A percentile compares a stretch with the other conserved stretches of the same genome.
These are phyloP conservation scores for Pichia ethanolica DNA, from an alignment of 805 yeast species.

Conservation along the genomic window DNA sequence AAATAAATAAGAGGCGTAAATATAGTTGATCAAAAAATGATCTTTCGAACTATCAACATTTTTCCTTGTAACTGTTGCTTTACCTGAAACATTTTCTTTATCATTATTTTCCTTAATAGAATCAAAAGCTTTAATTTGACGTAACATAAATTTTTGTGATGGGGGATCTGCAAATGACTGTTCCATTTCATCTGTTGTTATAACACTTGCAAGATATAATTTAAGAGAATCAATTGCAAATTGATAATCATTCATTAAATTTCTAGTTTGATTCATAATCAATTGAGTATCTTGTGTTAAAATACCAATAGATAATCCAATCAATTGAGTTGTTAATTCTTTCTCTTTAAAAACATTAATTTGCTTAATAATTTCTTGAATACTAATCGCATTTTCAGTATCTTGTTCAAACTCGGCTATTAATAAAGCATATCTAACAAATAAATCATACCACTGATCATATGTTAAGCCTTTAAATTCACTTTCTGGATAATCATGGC, in stretches of 20 bases:
- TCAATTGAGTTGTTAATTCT: slow-evolving; percentile 53
- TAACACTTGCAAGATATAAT: slow-evolving; percentile 51
- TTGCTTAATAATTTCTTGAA: slow-evolving; percentile 66
- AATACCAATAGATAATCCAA: slow-evolving; percentile 53
- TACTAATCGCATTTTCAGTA: slow-evolving; percentile 56
- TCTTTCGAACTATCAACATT: slow-evolving; percentile 43
- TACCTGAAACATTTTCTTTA: slow-evolving; percentile 44
- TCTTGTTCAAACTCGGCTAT: slow-evolving; percentile 50
- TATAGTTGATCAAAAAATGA: slow-evolving; percentile 51
- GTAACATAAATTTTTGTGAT: slow-evolving; percentile 81
- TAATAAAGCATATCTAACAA: slow-evolving; percentile 69
- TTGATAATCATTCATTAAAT: slow-evolving; percentile 59
- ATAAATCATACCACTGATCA: slow-evolving; percentile 78
- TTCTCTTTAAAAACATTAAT: slow-evolving; percentile 70
- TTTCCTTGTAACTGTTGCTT: slow-evolving; percentile 62
- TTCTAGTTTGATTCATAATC: slow-evolving; percentile 53
- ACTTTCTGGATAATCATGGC: slow-evolving; percentile 36
- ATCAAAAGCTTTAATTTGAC: slow-evolving; percentile 88
- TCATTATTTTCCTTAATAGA: slow-evolving; percentile 40
- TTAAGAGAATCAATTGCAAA: slow-evolving; percentile 65
- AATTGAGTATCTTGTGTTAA: slow-evolving; percentile 41
- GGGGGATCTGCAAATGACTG: slow-evolving; percentile 59
- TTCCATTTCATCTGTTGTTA: slow-evolving; percentile 19
- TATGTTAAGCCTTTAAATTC: slow-evolving; percentile 71
- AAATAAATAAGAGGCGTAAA: slow-evolving; percentile 75